Base-by-base conservation (phyloP, 2,329 filamentous ascomycete genomes). In the Aspergillus arachidicola region DNA sequence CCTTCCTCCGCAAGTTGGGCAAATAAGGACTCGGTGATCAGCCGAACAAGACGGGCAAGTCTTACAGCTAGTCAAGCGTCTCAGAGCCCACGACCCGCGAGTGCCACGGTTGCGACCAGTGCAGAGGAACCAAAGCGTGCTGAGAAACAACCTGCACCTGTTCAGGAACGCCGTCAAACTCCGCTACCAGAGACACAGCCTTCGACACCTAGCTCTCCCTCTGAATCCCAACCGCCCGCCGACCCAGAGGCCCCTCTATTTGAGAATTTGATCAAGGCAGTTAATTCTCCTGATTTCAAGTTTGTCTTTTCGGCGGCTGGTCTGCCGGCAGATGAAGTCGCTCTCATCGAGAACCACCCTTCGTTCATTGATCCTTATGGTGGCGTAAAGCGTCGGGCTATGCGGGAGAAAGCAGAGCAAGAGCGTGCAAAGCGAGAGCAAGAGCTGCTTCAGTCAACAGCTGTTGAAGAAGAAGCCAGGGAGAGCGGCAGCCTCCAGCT, bases 1-100 rank as follows among this genome's bases (percentile, higher is more conserved):
- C 96, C 95, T 2, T 93, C 94, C 1, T 93, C 94, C 4, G 95
- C 94, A 5, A 97, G 90, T 73, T 99, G 95, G 95, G 95, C 94
- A 23, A 89, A 86, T 66, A 88, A 81, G 75, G 86, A 89, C 73
- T 83, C 89, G 61, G 73, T 87, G 82, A 77, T 86, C 84, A 63
- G 92, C 86, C 78, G 88, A 88, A 72, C 87, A 86, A 69, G 91
- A 87, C 64, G 81, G 36, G 70, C 79, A n/a, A 97, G 93, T 72
- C 87, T 93, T 69, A 90, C 92, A 36, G 94, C 92, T 0, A 96
- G 91, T 72, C 89, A 87, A 67, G 91, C 92, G 23, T 89, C 92
- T 30, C 90, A 93, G 2, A 97, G 94, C 74, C 94, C 94, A 53
- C 90, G 91, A 43, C 85, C 82, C 26, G 75, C 79, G 2, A 79